Conservation (phyloP, 176 grass and related monocot species). For the barley (Hordeum vulgare) region MorexV3_pseudomolecules_assembly NC_058521.1:9667220-9667719, state of each 20-base stretch:
- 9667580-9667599: not conserved
- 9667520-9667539: not conserved
- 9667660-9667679: not conserved
- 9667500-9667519: not conserved
- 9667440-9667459: not conserved
- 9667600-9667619: not conserved
- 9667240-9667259: not conserved
- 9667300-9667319: slow-evolving; percentile 2
- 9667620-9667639: not conserved
- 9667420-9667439: not conserved
- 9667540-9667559: not conserved
- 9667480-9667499: not conserved
- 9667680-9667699: not conserved
- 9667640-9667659: not conserved
- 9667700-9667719: not conserved
- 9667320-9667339: not conserved
- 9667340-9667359: not conserved
- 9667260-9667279: not conserved
- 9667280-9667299: not conserved
- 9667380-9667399: too few relatives aligned
- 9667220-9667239: not conserved
- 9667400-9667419: not conserved
- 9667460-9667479: not conserved
- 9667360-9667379: not conserved
- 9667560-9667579: not conserved